Evolutionary conservation across 148 eudicot genomes (phyloP).

Genomic region (Mesembryanthemum crystallinum): DNA sequence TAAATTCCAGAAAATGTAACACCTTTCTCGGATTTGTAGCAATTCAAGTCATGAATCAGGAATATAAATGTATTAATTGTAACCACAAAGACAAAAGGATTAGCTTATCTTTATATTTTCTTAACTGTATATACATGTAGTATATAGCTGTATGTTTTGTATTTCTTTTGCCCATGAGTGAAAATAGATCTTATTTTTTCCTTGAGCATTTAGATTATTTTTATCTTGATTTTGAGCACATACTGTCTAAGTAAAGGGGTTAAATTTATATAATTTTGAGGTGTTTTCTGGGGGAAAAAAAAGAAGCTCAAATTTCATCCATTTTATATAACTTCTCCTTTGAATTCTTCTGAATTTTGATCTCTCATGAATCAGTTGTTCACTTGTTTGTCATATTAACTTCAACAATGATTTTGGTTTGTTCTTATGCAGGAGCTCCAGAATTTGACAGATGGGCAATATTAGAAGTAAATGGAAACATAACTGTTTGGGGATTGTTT

Average conservation of each 20-base stretch:
- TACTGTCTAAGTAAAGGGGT: neutral
- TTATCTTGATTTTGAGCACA: neutral
- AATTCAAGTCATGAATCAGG: neutral
- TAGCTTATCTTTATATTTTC: neutral
- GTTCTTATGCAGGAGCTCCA: slow-evolving; percentile 25
- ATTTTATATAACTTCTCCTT: neutral
- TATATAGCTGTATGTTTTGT: neutral
- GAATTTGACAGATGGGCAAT: slow-evolving; percentile 22
- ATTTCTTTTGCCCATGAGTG: neutral
- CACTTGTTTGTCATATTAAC: neutral
- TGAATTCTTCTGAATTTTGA: slow-evolving; percentile 7
- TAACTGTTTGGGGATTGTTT: slow-evolving; percentile 17
- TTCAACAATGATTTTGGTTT: slow-evolving; percentile 9
- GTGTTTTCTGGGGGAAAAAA: too few species aligned
- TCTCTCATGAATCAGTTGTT: neutral
- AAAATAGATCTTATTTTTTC: neutral
- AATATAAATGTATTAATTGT: neutral
- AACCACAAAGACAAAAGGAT: neutral
- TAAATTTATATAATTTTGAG: too few species aligned
- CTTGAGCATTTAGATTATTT: neutral
- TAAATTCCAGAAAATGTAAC: neutral
- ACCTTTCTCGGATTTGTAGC: neutral
- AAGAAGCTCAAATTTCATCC: neutral
- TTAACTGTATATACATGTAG: neutral
- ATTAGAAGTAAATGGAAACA: slow-evolving; percentile 37